Evolutionary conservation across 768 basidiomycete species (phyloP).

Genomic region (Boletus insuetus): DNA sequence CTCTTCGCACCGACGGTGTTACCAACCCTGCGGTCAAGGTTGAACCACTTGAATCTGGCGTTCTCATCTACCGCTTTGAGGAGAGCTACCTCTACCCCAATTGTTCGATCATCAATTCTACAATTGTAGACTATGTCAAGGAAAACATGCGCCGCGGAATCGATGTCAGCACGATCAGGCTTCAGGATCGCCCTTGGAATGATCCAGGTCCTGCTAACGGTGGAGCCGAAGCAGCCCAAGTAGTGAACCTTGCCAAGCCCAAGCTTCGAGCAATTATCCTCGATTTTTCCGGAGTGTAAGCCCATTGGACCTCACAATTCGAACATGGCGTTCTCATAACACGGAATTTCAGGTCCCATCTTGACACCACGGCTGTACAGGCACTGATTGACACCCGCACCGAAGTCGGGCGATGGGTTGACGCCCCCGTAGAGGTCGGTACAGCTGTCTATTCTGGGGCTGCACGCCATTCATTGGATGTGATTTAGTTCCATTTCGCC

Average conservation of each 20-base stretch:
- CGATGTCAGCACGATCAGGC: constrained; percentile 61
- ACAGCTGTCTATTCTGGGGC: background rate
- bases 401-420: constrained; percentile 86
- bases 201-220: constrained; percentile 72
- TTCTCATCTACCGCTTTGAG: constrained; percentile 89
- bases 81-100: constrained; percentile 90
- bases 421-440: constrained; percentile 67
- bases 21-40: constrained; percentile 71
- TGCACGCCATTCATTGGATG: background rate
- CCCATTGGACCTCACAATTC: background rate
- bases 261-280: constrained; percentile 82
- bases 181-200: constrained; percentile 89
- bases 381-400: constrained; percentile 84
- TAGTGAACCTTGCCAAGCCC: constrained; percentile 55
- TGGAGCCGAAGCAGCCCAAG: constrained; percentile 45
- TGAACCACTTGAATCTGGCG: constrained; percentile 75
- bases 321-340: background rate
- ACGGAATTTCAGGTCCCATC: constrained; percentile 56
- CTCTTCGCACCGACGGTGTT: constrained; percentile 59
- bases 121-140: constrained; percentile 81
- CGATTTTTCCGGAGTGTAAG: constrained; percentile 82
- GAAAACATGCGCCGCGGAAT: constrained; percentile 69
- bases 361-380: constrained; percentile 92
- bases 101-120: constrained; percentile 62
- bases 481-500: constrained; percentile 86